Conservation (phyloP, 805 yeast genomes). For the Pichia nakasei region DNA sequence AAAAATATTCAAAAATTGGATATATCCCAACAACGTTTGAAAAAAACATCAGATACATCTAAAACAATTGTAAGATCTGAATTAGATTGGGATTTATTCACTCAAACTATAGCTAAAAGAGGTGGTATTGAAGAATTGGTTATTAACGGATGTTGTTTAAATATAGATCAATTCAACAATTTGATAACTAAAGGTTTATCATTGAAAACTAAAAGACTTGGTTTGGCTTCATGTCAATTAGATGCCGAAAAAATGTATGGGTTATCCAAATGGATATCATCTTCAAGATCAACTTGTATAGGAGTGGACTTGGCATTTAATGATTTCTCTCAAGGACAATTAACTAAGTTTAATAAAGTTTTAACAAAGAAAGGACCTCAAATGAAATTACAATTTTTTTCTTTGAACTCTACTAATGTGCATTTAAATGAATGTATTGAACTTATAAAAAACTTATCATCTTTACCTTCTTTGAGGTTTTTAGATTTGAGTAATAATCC, state of each 20-base stretch:
- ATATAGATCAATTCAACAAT: conserved; percentile 32
- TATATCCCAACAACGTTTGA: conserved; percentile 47
- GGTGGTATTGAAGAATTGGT: conserved; percentile 53
- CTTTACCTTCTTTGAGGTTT: conserved; percentile 35
- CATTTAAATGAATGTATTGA: conserved; percentile 30
- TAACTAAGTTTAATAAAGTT: conserved; percentile 37
- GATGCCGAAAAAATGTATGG: conserved; percentile 32
- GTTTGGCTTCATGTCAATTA: conserved; percentile 45
- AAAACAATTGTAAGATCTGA: conserved; percentile 31
- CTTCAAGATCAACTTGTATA: conserved; percentile 35
- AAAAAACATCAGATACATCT: conserved; percentile 32
- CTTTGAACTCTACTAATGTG: conserved; percentile 44
- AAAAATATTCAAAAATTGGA: conserved; percentile 40
- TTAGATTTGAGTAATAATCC: conserved; percentile 48
- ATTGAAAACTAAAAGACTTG: conserved; percentile 39
- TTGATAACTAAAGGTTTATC: conserved; percentile 35
- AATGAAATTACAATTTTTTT: conserved; percentile 38
- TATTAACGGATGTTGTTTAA: conserved; percentile 45
- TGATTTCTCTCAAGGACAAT: conserved; percentile 38
- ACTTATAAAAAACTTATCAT: conserved; percentile 30
- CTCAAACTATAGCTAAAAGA: conserved; percentile 31
- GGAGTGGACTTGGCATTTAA: conserved; percentile 52
- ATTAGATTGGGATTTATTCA: conserved; percentile 47
- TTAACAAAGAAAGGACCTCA: conserved; percentile 23
- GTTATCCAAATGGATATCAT: conserved; percentile 40